Base-by-base conservation (phyloP, 2,329 filamentous ascomycete species). In the Fusarium sp. region DNA sequence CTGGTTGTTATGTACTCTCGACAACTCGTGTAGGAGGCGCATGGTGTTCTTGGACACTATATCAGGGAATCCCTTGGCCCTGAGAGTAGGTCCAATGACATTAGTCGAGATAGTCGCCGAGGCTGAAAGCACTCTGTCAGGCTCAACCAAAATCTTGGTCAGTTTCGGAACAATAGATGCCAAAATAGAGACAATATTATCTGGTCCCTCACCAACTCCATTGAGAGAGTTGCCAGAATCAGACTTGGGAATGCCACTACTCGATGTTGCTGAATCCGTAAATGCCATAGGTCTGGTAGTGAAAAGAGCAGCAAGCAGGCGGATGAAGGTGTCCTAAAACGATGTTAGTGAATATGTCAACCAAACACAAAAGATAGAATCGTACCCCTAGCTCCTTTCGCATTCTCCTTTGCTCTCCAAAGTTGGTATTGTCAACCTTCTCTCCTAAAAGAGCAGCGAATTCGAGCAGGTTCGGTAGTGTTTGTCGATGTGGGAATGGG, bases 361-460 rank as follows among this genome's bases (percentile, higher is more conserved):
- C 9, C 18, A 31, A 26, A 10, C 21, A 16, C 10, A 10, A 2
- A 13, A 61, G 23, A 5, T 3, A 42, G 35, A 24, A 23, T 6
- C 47, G 80, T 84, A 95, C 93, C 24, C 93, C 93, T 20, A 98
- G 84, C 63, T 98, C 95, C 77, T 92, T 89, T 65, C 94, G 89
- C 93, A 98, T 97, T 79, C 92, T 94, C 52, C 90, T 88, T 80
- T 98, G 93, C 81, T 98, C 95, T 33, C 95, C 95, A 80, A 98
- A 98, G 74, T 94, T 98, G 15, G 95, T 99, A 73, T 99, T 98
- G 78, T 98, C 94, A 49, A 98, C 92, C 83, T 99, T 99, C 77
- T 96, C 92, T 2, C 96, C 95, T 37, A 99, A 83, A 38, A 97
- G 92, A 2, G 93, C 92, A 1, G 93, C 92, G 75, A 98, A 98